These are phyloP conservation scores for Lomentospora prolificans DNA, from an alignment of 2,329 filamentous ascomycete genomes.

Conservation along the genomic window DNA sequence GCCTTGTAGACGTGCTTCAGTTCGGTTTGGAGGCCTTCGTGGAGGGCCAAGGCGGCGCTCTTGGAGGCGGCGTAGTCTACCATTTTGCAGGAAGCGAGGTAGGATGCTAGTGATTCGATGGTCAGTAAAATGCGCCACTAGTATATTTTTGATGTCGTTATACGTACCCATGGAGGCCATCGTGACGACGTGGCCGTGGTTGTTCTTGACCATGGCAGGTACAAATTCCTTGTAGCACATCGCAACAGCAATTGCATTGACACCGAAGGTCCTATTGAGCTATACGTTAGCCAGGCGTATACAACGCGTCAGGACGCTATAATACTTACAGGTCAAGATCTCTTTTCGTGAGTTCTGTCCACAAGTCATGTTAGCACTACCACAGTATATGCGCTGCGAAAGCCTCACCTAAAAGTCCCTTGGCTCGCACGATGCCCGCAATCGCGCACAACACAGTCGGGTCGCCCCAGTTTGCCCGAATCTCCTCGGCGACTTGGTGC, in stretches of 20 bases:
- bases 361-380: slow-evolving; percentile 15
- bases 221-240: slow-evolving; percentile 46
- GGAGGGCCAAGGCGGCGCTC: slow-evolving; percentile 46
- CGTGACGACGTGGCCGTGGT: slow-evolving; percentile 53
- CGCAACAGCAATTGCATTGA: slow-evolving; percentile 49
- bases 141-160: too few relatives aligned
- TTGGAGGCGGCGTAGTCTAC: slow-evolving; percentile 52
- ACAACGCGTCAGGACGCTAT: neutral
- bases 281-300: neutral
- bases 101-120: slow-evolving; percentile 35
- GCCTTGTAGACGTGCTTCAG: slow-evolving; percentile 42
- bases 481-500: slow-evolving; percentile 25
- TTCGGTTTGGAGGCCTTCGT: slow-evolving; percentile 45
- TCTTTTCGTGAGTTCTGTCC: slow-evolving; percentile 22
- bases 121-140: too few relatives aligned
- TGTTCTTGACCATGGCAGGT: slow-evolving; percentile 38
- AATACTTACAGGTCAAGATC: slow-evolving; percentile 24
- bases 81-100: slow-evolving; percentile 41
- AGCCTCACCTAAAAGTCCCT: slow-evolving; percentile 34
- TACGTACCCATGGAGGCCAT: slow-evolving; percentile 27
- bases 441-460: slow-evolving; percentile 47
- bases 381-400: too few relatives aligned
- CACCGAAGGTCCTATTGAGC: slow-evolving; percentile 36
- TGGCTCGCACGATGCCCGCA: slow-evolving; percentile 41
- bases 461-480: slow-evolving; percentile 32